Base-by-base conservation (phyloP, 495 filamentous ascomycete genomes). In the Lophiotrema nucula region DNA sequence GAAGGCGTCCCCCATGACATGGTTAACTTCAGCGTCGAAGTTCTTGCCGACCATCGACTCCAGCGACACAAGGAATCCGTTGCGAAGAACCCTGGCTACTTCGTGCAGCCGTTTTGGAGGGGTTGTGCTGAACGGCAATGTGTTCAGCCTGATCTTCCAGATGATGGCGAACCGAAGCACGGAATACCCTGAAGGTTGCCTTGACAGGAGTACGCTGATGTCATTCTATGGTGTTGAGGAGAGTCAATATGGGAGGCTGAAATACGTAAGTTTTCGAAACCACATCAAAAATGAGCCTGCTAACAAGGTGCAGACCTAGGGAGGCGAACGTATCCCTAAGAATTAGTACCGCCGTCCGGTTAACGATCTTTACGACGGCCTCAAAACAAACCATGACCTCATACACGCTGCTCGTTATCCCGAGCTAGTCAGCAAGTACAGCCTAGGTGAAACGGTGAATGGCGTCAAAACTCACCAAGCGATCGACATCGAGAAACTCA, bases 41-140 rank as follows among this genome's bases (percentile, higher is more conserved):
- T 71, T 13, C 47, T 71, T 11, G 47, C 60, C 16, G 52, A 54
- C 11, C 70, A 70, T 58, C 67, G 70, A 44, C 27, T 16, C 22
- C 55, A 58, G 25, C 63, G 70, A 31, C 69, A 68, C 44, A 44
- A 65, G 37, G 50, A 74, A 48, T 65, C 56, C 58, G 54, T 72
- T 38, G 45, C 42, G 27, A 65, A 72, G 22, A 74, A 75, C 51
- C 71, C 73, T 0, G 58, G 66, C 55, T 71, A 69, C 50, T 74
- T 70, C 64, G 60, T 69, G 39, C 56, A 63, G 45, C 65, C 66
- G 25, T 67, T 71, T 59, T 47, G n/a, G 51, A 4, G 58, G 60
- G 12, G 46, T 71, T 24, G 48, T 65, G 39, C 47, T 49, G 19
- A 54, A 56, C 25, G 65, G 61, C 23, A 43, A 64, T 62, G n/a